phyloP scores from a whole-genome alignment of 176 grass and related monocot genomes.

The Phragmites australis region DNA sequence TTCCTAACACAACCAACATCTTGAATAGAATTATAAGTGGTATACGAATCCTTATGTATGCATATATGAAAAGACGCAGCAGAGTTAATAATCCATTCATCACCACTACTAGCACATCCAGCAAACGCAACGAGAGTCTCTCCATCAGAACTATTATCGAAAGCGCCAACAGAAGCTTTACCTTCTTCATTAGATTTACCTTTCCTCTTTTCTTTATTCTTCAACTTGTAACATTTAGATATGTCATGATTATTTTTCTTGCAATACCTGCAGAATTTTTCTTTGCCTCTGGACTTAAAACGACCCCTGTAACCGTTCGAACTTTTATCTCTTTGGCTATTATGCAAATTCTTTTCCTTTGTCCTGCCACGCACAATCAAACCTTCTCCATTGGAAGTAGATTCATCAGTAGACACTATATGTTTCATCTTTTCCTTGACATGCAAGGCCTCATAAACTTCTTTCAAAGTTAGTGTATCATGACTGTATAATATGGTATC shows the following conservation, averaged over 20 bases:
- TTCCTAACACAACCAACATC: not conserved
- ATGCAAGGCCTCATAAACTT: slow-evolving; percentile 17
- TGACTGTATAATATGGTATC: not conserved
- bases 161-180: not conserved
- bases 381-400: not conserved
- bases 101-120: not conserved
- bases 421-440: slow-evolving; percentile 2
- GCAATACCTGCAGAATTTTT: slow-evolving; percentile 7
- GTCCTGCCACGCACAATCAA: not conserved
- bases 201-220: slow-evolving; percentile 19
- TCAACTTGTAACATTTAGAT: slow-evolving; percentile 7
- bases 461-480: slow-evolving; percentile 14
- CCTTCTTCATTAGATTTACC: not conserved
- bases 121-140: not conserved
- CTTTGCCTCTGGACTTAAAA: not conserved
- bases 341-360: not conserved
- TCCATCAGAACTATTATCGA: not conserved
- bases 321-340: not conserved
- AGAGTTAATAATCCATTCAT: slow-evolving; percentile 24
- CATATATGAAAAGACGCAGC: slow-evolving; percentile 31
- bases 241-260: slow-evolving; percentile 10
- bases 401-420: not conserved
- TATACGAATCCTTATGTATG: slow-evolving; percentile 13
- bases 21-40: not conserved
- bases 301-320: not conserved